Evolutionary conservation across 495 filamentous ascomycete species (phyloP).

Genomic region (Daldinia vernicosa): DNA sequence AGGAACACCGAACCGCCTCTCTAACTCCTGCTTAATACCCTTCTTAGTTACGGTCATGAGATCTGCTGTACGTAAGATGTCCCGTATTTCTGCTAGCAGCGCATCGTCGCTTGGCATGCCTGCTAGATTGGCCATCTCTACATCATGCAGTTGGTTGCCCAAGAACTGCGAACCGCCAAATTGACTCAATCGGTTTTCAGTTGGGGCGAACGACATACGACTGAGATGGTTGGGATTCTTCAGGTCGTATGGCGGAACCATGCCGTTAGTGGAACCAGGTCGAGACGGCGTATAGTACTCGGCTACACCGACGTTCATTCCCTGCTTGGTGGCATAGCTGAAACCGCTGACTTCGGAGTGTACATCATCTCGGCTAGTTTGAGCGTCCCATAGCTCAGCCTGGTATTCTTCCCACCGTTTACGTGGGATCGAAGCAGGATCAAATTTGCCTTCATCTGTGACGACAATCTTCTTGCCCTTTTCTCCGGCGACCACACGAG

Average conservation of each 20-base stretch:
- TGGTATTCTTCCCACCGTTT: constrained; percentile 99
- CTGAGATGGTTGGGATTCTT: constrained; percentile 56
- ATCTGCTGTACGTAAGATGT: constrained; percentile 89
- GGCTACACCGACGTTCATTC: constrained; percentile 61
- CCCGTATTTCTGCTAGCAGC: constrained; percentile 89
- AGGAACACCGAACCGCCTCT: constrained; percentile 82
- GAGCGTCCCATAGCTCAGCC: constrained; percentile 93
- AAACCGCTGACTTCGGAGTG: constrained; percentile 90
- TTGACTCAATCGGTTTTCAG: constrained; percentile 67
- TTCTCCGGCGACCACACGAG: constrained; percentile 93
- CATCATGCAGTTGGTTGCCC: constrained; percentile 66
- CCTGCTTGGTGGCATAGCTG: constrained; percentile 88
- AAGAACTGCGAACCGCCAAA: constrained; percentile 59
- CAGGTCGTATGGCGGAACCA: constrained; percentile 43
- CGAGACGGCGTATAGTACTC: constrained; percentile 73
- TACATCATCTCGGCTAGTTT: constrained; percentile 82
- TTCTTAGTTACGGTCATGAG: constrained; percentile 99
- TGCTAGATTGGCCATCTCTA: constrained; percentile 73
- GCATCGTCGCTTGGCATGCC: constrained; percentile 87
- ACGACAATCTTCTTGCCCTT: constrained; percentile 91
- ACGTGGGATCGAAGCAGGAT: constrained; percentile 88
- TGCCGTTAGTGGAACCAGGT: constrained; percentile 78
- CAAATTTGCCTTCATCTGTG: constrained; percentile 98
- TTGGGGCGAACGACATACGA: constrained; percentile 82
- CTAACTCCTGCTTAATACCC: constrained; percentile 92